Conservation (phyloP, 345 rosid species). For the Aegle marmelos region DNA sequence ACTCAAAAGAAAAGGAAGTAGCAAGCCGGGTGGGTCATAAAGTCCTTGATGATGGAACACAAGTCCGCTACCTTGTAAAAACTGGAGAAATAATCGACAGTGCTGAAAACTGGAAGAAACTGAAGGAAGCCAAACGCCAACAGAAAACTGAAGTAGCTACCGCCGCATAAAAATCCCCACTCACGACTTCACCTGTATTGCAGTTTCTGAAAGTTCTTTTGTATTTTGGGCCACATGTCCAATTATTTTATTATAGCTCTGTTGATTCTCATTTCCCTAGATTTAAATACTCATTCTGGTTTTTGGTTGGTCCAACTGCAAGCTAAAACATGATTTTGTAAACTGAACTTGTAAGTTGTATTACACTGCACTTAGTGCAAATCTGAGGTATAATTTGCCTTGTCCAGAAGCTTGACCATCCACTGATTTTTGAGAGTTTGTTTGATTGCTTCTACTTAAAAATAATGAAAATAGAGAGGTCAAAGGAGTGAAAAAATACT, state of each 20-base stretch:
- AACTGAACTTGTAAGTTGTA: not conserved
- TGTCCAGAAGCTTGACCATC: not conserved
- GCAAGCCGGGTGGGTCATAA: conserved; percentile 86
- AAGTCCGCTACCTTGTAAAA: conserved; percentile 75
- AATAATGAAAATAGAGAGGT: not conserved
- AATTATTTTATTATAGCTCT: not conserved
- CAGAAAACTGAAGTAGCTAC: conserved; percentile 57
- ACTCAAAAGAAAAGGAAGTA: conserved; percentile 74
- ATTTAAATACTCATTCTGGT: not conserved
- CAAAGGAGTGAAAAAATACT: not conserved
- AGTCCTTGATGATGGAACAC: conserved; percentile 60
- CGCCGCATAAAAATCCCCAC: conserved; percentile 17
- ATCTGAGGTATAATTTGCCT: not conserved
- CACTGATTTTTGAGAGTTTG: not conserved
- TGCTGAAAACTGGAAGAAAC: conserved; percentile 65
- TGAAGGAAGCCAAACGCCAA: conserved; percentile 58
- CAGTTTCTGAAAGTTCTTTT: not conserved
- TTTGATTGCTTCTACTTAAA: not conserved
- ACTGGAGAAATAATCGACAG: conserved; percentile 84
- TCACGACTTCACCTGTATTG: not conserved
- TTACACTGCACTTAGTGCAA: not conserved
- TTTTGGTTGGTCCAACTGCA: not conserved
- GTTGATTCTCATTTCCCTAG: not conserved
- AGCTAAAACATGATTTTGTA: not conserved
- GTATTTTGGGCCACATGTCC: not conserved